A percentile compares a stretch with the other conserved stretches of the same genome.
phyloP scores from a whole-genome alignment of 805 yeast genomes.

The Komagataella kurtzmanii region DNA sequence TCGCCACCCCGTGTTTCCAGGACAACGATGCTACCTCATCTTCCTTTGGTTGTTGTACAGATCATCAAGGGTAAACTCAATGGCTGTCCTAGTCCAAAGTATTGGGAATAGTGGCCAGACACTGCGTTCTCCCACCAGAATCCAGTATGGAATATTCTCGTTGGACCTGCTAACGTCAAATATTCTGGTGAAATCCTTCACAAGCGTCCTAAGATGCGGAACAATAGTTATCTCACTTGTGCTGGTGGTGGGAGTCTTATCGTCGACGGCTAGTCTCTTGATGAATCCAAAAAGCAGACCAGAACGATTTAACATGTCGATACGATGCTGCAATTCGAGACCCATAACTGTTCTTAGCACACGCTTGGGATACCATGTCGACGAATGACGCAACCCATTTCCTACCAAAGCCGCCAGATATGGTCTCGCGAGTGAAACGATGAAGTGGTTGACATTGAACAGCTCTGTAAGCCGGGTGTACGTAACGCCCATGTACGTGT shows the following conservation, averaged over 20 bases:
- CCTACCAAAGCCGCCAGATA: slow-evolving; percentile 83
- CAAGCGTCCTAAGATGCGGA: slow-evolving; percentile 65
- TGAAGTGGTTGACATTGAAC: slow-evolving; percentile 88
- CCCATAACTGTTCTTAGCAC: slow-evolving; percentile 38
- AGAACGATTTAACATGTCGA: slow-evolving; percentile 64
- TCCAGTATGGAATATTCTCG: slow-evolving; percentile 81
- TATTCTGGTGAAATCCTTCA: slow-evolving; percentile 60
- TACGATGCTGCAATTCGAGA: slow-evolving; percentile 74
- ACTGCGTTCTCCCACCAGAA: slow-evolving; percentile 78
- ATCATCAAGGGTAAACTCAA: slow-evolving; percentile 81
- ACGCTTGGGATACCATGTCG: slow-evolving; percentile 17
- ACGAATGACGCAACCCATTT: slow-evolving; percentile 63
- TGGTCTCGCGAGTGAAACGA: slow-evolving; percentile 87
- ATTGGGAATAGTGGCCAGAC: slow-evolving; percentile 87
- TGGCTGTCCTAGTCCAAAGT: slow-evolving; percentile 76
- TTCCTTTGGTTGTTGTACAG: slow-evolving; percentile 29
- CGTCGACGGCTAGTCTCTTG: slow-evolving; percentile 75
- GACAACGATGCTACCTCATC: slow-evolving; percentile 2
- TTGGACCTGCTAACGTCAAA: slow-evolving; percentile 60
- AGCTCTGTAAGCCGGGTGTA: slow-evolving; percentile 82
- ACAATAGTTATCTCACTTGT: slow-evolving; percentile 75
- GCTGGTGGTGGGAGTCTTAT: slow-evolving; percentile 63
- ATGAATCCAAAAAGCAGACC: slow-evolving; percentile 61
- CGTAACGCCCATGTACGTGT: slow-evolving; percentile 8
- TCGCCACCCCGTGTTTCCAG: neutral